A percentile compares a stretch with the other conserved stretches of the same genome.
phyloP scores from a whole-genome alignment of 257 asterid species.

The Solanum pinnatisectum region DNA sequence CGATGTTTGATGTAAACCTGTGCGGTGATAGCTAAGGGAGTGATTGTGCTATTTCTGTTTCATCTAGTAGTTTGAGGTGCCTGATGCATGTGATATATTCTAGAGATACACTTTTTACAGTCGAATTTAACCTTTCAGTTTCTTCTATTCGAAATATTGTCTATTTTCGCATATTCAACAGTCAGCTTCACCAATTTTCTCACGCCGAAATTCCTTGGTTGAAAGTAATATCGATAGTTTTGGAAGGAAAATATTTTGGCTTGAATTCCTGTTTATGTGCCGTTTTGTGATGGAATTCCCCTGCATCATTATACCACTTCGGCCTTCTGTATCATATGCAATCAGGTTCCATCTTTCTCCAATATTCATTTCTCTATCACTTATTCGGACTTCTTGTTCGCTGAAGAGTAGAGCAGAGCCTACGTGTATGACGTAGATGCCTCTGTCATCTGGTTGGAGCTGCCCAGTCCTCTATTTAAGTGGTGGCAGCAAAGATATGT shows the following conservation, averaged over 20 bases:
- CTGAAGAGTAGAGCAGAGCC: not conserved
- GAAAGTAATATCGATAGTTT: not conserved
- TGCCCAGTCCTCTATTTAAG: not conserved
- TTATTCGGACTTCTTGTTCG: not conserved
- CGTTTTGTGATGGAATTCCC: not conserved
- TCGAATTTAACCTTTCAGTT: not conserved
- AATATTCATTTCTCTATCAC: not conserved
- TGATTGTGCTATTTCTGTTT: not conserved
- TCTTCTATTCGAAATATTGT: not conserved
- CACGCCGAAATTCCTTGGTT: not conserved
- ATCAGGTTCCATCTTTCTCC: not conserved
- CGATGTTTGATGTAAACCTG: not conserved
- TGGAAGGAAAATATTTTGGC: not conserved
- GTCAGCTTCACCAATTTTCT: not conserved
- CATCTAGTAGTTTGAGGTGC: not conserved
- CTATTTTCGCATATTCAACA: not conserved
- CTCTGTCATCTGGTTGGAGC: not conserved
- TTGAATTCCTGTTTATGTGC: not conserved
- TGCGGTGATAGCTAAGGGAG: not conserved
- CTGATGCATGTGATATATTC: not conserved
- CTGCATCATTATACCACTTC: not conserved
- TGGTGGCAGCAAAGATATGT: not conserved
- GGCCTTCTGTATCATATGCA: not conserved
- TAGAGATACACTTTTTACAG: not conserved
- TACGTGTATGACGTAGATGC: not conserved